Evolutionary conservation across 768 basidiomycete species (phyloP).

Genomic region (Russula sp.): DNA sequence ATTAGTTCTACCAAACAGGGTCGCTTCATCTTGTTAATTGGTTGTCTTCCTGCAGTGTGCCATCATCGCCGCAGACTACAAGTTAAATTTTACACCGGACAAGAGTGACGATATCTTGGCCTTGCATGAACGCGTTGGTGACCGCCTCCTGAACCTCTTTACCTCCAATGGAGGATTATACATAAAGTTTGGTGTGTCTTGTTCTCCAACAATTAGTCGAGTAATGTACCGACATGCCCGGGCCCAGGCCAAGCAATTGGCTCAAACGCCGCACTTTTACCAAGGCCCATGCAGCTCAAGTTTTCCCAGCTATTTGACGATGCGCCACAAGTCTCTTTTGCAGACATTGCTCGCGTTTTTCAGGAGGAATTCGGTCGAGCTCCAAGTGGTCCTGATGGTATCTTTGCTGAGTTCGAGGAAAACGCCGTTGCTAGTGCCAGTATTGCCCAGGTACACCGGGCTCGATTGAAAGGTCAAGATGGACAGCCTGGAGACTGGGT

Average conservation of each 20-base stretch:
- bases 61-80: conserved; percentile 76
- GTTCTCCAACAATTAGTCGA: too few relatives aligned
- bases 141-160: conserved; percentile 71
- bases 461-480: conserved; percentile 46
- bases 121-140: conserved; percentile 81
- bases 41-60: conserved; percentile 47
- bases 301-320: conserved; percentile 85
- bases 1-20: background rate
- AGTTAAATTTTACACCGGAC: conserved; percentile 77
- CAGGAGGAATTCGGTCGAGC: conserved; percentile 62
- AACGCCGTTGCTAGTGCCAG: conserved; percentile 81
- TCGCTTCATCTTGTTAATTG: background rate
- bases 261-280: conserved; percentile 82
- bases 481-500: conserved; percentile 56
- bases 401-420: conserved; percentile 78
- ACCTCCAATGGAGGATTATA: conserved; percentile 82
- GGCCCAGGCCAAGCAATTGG: conserved; percentile 67
- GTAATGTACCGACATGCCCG: conserved; percentile 1
- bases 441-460: conserved; percentile 89
- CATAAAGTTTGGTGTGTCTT: conserved; percentile 67
- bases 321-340: conserved; percentile 80
- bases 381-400: conserved; percentile 62
- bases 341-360: conserved; percentile 65
- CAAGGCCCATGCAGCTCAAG: conserved; percentile 75
- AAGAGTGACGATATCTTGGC: conserved; percentile 71